phyloP scores from a whole-genome alignment of 2,329 filamentous ascomycete genomes.

The Lecanicillium sp. region DNA sequence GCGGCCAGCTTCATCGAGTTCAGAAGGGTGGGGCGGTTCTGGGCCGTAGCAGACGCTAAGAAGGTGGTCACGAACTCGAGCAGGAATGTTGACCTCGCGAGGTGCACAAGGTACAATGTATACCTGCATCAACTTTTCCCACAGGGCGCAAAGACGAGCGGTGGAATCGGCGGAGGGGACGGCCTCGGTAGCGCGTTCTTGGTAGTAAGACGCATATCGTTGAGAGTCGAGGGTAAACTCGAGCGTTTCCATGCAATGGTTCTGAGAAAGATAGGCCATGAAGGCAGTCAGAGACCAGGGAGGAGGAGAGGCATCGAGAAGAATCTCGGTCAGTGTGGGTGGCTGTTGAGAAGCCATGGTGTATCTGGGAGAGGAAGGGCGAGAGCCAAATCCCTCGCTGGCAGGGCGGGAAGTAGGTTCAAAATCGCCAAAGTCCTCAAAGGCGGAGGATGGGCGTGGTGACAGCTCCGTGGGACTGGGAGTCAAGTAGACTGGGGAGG shows the following conservation, averaged over 20 bases:
- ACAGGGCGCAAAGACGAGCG: conserved; percentile 69
- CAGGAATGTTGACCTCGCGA: conserved; percentile 84
- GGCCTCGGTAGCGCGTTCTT: conserved; percentile 30
- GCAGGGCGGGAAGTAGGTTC: conserved; percentile 36
- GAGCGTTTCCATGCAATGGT: conserved; percentile 91
- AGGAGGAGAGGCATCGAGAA: conserved; percentile 74
- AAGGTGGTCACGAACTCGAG: conserved; percentile 73
- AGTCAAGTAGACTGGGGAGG: conserved; percentile 34
- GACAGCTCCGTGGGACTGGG: conserved; percentile 33
- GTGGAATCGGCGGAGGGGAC: conserved; percentile 33
- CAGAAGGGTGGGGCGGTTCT: conserved; percentile 62
- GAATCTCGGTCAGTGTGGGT: conserved; percentile 77
- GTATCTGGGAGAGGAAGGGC: conserved; percentile 25
- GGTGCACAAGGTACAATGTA: conserved; percentile 83
- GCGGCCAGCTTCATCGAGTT: conserved; percentile 71
- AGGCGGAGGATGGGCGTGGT: conserved; percentile 34
- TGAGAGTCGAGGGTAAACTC: conserved; percentile 95
- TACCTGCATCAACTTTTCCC: conserved; percentile 79
- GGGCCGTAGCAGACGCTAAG: conserved; percentile 48
- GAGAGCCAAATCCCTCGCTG: conserved; percentile 39
- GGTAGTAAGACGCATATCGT: conserved; percentile 60
- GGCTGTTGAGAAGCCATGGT: conserved; percentile 26
- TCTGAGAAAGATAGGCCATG: conserved; percentile 93
- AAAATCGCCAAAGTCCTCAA: conserved; percentile 33
- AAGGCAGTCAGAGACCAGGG: conserved; percentile 90